These are phyloP conservation scores for Fusarium keratoplasticum DNA, from an alignment of 2,329 filamentous ascomycete species.

Conservation along the genomic window DNA sequence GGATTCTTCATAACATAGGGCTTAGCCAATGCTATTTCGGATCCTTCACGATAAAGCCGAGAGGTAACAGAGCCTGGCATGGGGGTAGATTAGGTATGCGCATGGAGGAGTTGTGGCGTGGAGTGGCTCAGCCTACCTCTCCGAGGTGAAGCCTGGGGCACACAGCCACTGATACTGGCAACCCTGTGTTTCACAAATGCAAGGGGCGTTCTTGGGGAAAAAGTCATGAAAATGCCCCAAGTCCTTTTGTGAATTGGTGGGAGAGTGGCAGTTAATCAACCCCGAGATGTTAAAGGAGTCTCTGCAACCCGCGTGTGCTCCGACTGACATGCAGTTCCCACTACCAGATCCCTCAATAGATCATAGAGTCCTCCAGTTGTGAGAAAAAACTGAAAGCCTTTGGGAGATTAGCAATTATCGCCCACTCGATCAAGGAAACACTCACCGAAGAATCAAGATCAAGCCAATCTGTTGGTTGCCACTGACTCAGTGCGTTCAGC, in stretches of 20 bases:
- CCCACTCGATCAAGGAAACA: neutral
- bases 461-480: slow-evolving; percentile 5
- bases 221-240: neutral
- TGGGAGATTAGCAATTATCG: neutral
- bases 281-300: neutral
- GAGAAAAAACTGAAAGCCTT: slow-evolving; percentile 3
- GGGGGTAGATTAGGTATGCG: too few species aligned
- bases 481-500: slow-evolving; percentile 1
- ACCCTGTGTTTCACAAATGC: too few species aligned
- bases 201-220: too few species aligned
- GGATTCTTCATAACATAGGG: neutral
- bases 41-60: neutral
- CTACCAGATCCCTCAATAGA: neutral
- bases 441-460: slow-evolving; percentile 1
- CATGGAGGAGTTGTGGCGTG: too few species aligned
- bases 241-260: neutral
- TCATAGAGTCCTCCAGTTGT: neutral
- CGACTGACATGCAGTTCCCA: neutral
- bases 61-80: neutral
- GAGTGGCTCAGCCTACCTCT: too few species aligned
- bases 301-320: neutral
- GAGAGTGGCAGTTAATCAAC: neutral
- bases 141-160: too few species aligned
- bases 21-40: neutral
- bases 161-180: too few species aligned